Base-by-base conservation (phyloP, 352 stramenopile genomes). In the Phytophthora cactorum region DNA sequence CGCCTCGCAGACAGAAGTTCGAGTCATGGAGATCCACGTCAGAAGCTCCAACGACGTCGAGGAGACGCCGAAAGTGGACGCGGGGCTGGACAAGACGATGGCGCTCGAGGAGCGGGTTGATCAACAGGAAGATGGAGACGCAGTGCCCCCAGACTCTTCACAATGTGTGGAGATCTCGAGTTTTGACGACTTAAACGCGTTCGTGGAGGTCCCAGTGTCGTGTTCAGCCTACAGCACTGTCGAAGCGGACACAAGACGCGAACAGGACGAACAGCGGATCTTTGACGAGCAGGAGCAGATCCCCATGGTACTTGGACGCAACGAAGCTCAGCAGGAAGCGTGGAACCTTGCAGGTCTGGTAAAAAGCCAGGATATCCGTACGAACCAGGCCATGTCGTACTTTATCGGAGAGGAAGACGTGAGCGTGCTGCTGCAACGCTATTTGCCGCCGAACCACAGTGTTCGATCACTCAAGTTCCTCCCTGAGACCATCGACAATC, bases 1-100 rank as follows among this genome's bases (percentile, higher is more conserved):
- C 52, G 86, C 82, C 8, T 93, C 88, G 7, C 77, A 80, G 45
- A 93, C 85, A 0, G 86, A 96, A 68, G 74, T 96, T 28, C 79
- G 86, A 44, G 86, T 94, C 12, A 88, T 96, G 78, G 84, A 96
- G 76, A 89, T 94, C 49, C 81, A 91, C 29, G 85, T 93, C 3
- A 69, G 69, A 14, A 88, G 72, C 58, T 70, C 68, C 5, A 77
- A 79, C 25, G 81, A 93, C 6, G 59, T 36, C 0, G 64, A 63
- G 10, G 52, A 70, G 38, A 43, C 39, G 10, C 28, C 50, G 0
- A 66, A 62, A 44, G 5, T 78, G 10, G 52, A 70, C n/a, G 50
- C 62, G n/a, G 29, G 14, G 2, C 31, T 66, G 27, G 49, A 72
- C 2, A 71, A 70, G 46, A 70, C 36, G n/a, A 68, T 38, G 32